Evolutionary conservation across 495 filamentous ascomycete species (phyloP).

Genomic region (Neurospora cerealis): DNA sequence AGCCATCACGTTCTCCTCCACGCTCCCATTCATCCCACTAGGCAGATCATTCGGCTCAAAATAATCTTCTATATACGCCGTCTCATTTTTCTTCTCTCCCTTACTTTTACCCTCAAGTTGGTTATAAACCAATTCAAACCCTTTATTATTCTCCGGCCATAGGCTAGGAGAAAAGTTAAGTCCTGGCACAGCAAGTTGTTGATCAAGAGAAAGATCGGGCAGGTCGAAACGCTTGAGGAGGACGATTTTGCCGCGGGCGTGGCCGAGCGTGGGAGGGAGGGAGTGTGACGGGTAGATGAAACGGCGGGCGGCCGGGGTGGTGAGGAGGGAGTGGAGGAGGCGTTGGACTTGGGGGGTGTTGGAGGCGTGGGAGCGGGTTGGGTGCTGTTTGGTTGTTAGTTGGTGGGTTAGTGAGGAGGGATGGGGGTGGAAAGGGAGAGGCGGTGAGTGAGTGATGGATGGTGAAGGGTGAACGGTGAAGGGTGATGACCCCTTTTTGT

Average conservation of each 20-base stretch:
- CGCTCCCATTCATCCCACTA: not conserved
- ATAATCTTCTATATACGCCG: slow-evolving; percentile 77
- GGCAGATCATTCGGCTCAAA: slow-evolving; percentile 60
- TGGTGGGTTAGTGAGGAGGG: not conserved
- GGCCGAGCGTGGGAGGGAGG: slow-evolving; percentile 55
- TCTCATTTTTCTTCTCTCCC: slow-evolving; percentile 41
- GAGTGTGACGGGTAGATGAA: slow-evolving; percentile 52
- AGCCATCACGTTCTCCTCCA: slow-evolving; percentile 51
- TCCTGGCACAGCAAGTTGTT: slow-evolving; percentile 45
- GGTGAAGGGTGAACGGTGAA: too few species aligned
- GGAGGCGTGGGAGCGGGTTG: slow-evolving; percentile 23
- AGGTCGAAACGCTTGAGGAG: slow-evolving; percentile 66
- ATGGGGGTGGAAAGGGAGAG: not conserved
- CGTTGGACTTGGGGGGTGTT: slow-evolving; percentile 42
- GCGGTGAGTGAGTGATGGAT: not conserved
- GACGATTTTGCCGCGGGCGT: slow-evolving; percentile 67
- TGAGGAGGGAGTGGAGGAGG: slow-evolving; percentile 54
- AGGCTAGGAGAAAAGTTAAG: slow-evolving; percentile 64
- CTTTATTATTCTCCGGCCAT: slow-evolving; percentile 69
- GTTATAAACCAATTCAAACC: slow-evolving; percentile 27
- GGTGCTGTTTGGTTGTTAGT: not conserved
- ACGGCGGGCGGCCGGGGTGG: slow-evolving; percentile 48
- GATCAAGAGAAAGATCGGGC: slow-evolving; percentile 25
- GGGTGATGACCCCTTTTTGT: not conserved
- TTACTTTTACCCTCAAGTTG: not conserved